Base-by-base conservation (phyloP, 1,284 basidiomycete species). In the Austroboletus novae-zelandiae region DNA sequence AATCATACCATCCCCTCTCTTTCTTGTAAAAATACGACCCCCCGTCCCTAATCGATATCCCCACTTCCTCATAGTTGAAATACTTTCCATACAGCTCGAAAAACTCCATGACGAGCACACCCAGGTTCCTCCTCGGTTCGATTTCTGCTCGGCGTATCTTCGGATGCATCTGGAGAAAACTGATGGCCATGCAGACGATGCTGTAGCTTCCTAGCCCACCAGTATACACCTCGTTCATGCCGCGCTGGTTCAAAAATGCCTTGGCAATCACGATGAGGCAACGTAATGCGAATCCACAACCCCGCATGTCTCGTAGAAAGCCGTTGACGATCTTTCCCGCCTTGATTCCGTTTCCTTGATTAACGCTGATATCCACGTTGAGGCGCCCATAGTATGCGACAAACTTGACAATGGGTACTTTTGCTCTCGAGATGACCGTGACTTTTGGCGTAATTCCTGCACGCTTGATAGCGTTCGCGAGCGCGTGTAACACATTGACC, bases 211-310 rank as follows among this genome's bases (percentile, higher is more conserved):
- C 95, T 15, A 99, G 71, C 0, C 97, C 96, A 10, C 97, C 96
- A 0, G 89, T 91, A 68, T 88, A 98, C 13, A 98, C 96, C 70
- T 99, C 96, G 68, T 98, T 98, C 92, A 98, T 92, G 25, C 83
- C 85, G 35, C 96, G 77, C 66, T 98, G 93, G 57, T 80, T 82
- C 50, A 99, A 77, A 68, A 98, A 96, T 5, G 88, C 82, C 71
- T 99, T 99, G 61, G 91, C 84, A 54, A 96, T 82, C 64, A 98
- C 73, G 25, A 95, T 85, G 32, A 98, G 82, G 51, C 81, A 81
- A 27, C 89, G 84, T 11, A 96, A 72, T 0, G 91, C 91, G 18
- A 75, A 59, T 44, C 70, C 72, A 40, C 74, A 67, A 25, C 69
- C 68, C 29, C 84, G 83, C 64, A 93, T 76, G 47, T 88, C 77